These are phyloP conservation scores for Exophiala calicioides DNA, from an alignment of 2,329 filamentous ascomycete species.

Conservation along the genomic window DNA sequence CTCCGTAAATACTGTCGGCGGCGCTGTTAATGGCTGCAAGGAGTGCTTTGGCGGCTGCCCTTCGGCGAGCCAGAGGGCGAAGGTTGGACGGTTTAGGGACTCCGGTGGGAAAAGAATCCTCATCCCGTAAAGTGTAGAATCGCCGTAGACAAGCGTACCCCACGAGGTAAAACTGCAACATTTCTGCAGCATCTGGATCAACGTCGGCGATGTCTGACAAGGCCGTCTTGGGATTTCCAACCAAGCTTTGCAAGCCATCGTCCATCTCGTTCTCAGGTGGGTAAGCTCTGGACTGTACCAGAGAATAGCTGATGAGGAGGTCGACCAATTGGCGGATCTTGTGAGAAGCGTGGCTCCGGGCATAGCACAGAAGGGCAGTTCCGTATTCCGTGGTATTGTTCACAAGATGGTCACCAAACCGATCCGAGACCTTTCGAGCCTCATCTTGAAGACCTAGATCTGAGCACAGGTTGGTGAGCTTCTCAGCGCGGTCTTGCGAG, in stretches of 20 bases:
- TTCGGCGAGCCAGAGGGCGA: constrained; percentile 58
- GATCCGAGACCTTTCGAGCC: constrained; percentile 80
- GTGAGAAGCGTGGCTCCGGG: constrained; percentile 72
- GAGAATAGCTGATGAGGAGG: constrained; percentile 80
- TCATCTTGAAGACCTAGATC: constrained; percentile 76
- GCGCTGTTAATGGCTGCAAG: constrained; percentile 83
- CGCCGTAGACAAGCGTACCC: constrained; percentile 88
- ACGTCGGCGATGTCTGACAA: constrained; percentile 70
- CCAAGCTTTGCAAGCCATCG: constrained; percentile 66
- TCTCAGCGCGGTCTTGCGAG: constrained; percentile 73
- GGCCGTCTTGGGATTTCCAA: constrained; percentile 70
- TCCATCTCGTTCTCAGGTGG: constrained; percentile 73
- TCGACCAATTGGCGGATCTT: constrained; percentile 86
- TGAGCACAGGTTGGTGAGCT: constrained; percentile 75
- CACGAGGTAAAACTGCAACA: constrained; percentile 81
- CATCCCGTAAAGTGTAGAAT: constrained; percentile 87
- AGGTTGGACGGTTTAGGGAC: constrained; percentile 37
- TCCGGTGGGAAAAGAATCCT: constrained; percentile 43
- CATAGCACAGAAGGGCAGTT: constrained; percentile 85
- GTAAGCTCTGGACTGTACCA: constrained; percentile 80
- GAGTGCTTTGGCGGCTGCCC: constrained; percentile 71
- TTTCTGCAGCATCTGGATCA: constrained; percentile 77
- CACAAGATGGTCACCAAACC: constrained; percentile 77
- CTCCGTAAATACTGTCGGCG: constrained; percentile 86
- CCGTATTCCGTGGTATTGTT: constrained; percentile 76